Percentiles rank a stretch among this genome's conserved stretches.
Conservation (phyloP, 345 rosid species). For the Citrus glauca region DNA sequence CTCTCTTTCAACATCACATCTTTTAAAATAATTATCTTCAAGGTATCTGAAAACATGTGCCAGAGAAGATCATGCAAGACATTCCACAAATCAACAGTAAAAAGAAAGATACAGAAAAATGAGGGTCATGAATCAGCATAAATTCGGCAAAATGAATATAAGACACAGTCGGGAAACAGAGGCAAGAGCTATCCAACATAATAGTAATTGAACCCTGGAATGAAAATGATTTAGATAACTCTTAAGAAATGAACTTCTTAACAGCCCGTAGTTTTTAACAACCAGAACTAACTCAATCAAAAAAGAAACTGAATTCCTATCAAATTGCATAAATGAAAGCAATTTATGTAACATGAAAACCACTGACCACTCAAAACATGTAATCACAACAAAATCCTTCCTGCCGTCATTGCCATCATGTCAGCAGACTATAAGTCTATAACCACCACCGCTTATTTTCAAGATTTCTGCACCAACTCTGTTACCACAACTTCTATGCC, state of each 20-base stretch:
- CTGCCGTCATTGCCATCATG: not conserved
- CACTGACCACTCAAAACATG: not conserved
- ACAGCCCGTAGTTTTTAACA: not conserved
- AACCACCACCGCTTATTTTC: not conserved
- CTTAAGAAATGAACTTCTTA: not conserved
- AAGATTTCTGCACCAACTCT: not conserved
- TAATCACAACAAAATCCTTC: not conserved
- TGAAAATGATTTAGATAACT: not conserved
- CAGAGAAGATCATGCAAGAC: not conserved
- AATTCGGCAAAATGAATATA: not conserved
- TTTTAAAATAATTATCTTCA: slow-evolving; percentile 78
- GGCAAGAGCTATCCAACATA: not conserved
- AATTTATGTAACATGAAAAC: not conserved
- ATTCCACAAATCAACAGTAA: not conserved
- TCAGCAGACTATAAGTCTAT: not conserved
- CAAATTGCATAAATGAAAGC: not conserved
- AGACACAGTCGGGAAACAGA: not conserved
- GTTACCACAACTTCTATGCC: not conserved
- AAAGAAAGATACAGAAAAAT: not conserved
- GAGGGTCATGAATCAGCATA: not conserved
- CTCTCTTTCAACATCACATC: slow-evolving; percentile 83
- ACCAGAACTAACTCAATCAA: not conserved
- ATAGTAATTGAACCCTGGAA: not conserved
- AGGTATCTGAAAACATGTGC: slow-evolving; percentile 50
- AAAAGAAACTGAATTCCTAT: not conserved